These are phyloP conservation scores for Kodamaea laetipori DNA, from an alignment of 805 yeast genomes.

Conservation along the genomic window DNA sequence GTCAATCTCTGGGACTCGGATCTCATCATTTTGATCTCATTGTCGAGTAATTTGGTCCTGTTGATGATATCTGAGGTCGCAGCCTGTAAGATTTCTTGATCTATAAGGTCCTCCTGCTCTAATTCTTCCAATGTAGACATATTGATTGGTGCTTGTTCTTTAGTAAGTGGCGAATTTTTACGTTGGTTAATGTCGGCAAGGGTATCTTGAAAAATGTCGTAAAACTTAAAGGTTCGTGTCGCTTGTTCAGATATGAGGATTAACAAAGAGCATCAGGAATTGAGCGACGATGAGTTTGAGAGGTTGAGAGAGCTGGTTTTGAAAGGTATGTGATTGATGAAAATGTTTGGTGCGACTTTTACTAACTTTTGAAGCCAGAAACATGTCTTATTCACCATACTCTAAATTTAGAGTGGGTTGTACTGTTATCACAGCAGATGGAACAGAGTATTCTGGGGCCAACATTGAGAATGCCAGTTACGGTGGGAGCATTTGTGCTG, in stretches of 20 bases:
- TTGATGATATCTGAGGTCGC: constrained; percentile 82
- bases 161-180: not conserved
- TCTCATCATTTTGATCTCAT: constrained; percentile 92
- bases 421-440: constrained; percentile 55
- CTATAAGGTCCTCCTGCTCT: constrained; percentile 68
- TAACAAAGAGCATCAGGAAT: constrained; percentile 19
- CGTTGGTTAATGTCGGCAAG: not conserved
- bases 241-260: not conserved
- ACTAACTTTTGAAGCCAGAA: constrained; percentile 38
- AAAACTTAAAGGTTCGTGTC: too few relatives aligned
- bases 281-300: constrained; percentile 25
- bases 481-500: constrained; percentile 54
- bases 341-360: constrained; percentile 11
- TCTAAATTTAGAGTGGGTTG: constrained; percentile 87
- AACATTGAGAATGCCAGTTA: constrained; percentile 93
- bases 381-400: constrained; percentile 67
- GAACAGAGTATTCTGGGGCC: constrained; percentile 65
- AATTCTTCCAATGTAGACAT: constrained; percentile 89
- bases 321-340: too few relatives aligned
- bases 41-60: constrained; percentile 85
- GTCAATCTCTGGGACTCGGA: constrained; percentile 87
- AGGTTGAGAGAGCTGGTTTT: constrained; percentile 28
- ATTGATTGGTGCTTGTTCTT: not conserved
- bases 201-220: constrained; percentile 1
- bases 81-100: constrained; percentile 75